Conservation (phyloP, 2,329 filamentous ascomycete species). For the Gnomoniopsis smithogilvyi region DNA sequence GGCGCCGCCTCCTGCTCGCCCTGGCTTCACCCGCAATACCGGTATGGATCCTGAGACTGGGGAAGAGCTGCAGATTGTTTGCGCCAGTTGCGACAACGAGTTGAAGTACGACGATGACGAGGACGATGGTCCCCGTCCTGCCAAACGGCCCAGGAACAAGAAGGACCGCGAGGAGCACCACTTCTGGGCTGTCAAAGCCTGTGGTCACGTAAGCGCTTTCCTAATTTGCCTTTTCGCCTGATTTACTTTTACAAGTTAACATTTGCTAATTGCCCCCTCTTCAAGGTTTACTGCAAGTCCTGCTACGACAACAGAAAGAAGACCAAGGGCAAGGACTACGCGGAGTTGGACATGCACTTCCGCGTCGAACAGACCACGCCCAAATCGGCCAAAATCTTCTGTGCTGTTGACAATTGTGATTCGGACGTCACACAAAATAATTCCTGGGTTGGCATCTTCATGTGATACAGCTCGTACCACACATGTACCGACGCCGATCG, state of each 20-base stretch:
- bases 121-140: conserved; percentile 24
- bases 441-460: conserved; percentile 61
- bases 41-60: conserved; percentile 46
- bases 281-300: conserved; percentile 59
- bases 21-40: conserved; percentile 72
- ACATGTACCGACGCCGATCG: neutral
- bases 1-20: conserved; percentile 59
- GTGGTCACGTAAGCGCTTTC: conserved; percentile 72
- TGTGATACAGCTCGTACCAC: conserved; percentile 30
- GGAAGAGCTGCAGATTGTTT: conserved; percentile 72
- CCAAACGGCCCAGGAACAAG: conserved; percentile 40
- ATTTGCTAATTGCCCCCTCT: conserved; percentile 1
- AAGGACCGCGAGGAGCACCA: conserved; percentile 68
- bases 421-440: conserved; percentile 51
- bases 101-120: conserved; percentile 61
- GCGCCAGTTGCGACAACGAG: conserved; percentile 83
- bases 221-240: neutral
- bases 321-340: conserved; percentile 27
- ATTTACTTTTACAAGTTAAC: neutral
- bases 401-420: conserved; percentile 55
- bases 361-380: conserved; percentile 25
- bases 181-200: conserved; percentile 88
- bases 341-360: conserved; percentile 31
- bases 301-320: conserved; percentile 57
- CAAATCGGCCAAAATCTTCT: conserved; percentile 39